Conservation (phyloP, 495 filamentous ascomycete genomes). For the Saxophila tyrrhenica region DNA sequence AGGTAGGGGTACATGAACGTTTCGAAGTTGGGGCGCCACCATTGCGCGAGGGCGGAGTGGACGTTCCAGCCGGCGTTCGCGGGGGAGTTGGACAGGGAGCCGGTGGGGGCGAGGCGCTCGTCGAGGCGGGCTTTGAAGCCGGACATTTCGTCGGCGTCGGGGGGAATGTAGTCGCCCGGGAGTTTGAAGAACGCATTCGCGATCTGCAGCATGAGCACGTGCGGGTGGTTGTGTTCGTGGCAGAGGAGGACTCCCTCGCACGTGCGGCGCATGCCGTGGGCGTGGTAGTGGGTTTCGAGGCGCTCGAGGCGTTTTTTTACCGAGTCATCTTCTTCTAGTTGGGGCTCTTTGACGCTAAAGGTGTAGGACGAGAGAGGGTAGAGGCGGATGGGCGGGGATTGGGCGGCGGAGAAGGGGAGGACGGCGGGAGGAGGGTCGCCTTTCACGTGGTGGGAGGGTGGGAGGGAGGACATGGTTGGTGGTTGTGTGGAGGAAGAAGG, state of each 20-base stretch:
- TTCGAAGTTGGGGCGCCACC: constrained; percentile 98
- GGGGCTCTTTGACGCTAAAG: constrained; percentile 94
- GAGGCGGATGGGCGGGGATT: constrained; percentile 81
- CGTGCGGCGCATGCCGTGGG: constrained; percentile 89
- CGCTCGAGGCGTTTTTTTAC: constrained; percentile 85
- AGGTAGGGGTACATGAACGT: constrained; percentile 99
- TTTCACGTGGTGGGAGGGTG: constrained; percentile 25
- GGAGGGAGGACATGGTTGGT: constrained; percentile 28
- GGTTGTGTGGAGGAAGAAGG: no score
- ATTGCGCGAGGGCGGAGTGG: constrained; percentile 87
- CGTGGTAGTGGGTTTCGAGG: constrained; percentile 84
- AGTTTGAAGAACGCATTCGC: constrained; percentile 99
- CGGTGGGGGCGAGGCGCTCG: constrained; percentile 83
- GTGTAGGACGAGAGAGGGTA: constrained; percentile 98
- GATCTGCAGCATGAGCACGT: constrained; percentile 97
- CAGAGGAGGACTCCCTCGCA: constrained; percentile 95
- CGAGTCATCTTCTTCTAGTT: constrained; percentile 94
- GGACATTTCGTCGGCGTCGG: constrained; percentile 78
- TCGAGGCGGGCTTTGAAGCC: constrained; percentile 89
- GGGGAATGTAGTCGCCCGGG: constrained; percentile 88
- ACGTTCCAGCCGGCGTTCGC: constrained; percentile 88
- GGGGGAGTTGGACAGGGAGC: constrained; percentile 56
- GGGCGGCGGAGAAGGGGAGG: constrained; percentile 78
- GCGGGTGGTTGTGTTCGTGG: constrained; percentile 97
- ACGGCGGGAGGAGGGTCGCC: constrained; percentile 18